Base-by-base conservation (phyloP, 73 alveolate species). In the Paramecium sexaurelia region DNA sequence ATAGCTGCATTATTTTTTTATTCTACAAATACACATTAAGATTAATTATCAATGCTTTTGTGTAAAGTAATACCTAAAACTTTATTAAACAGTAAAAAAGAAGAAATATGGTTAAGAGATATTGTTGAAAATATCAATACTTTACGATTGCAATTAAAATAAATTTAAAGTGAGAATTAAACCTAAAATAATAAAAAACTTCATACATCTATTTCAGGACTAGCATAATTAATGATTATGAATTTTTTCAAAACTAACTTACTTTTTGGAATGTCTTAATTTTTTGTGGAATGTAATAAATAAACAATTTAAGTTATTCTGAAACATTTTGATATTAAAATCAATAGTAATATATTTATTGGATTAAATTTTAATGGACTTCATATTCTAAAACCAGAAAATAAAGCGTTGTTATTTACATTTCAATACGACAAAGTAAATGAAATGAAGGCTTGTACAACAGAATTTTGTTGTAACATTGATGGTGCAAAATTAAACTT, bases 231-330 rank as follows among this genome's bases (percentile, higher is more conserved):
- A 33, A 71, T 71, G 57, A 71, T 71, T 36, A 71, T 71, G 56
- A 19, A 71, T 71, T 35, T 35, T 33, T 32, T 15, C 13, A 71
- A 71, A 71, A 35, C 55, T 13, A 71, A 71, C 5, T 20, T 1
- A 1, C 37, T 71, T 19, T 71, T 35, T 71, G 86, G 86, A 71
- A 71, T 71, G 86, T 27, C 57, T 3, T 10, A 2, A 27, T 71
- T 71, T 71, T 71, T 35, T 71, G 86, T 71, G 1, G 86, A 71
- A 36, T 71, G 86, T 17, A 13, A 32, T 36, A 71, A 37, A 37
- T 22, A 35, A 17, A 61, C 83, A 2, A 61, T 61, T 0, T 26
- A 26, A 32, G 0, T 13, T 10, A 26, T 61, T 4, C n/a, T 26
- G 5, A 22, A 22, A 8, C 26, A 32, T 15, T 61, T 61, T 32